These are phyloP conservation scores for Rhododendron henanense DNA, from an alignment of 148 eudicot genomes.

Conservation along the genomic window DNA sequence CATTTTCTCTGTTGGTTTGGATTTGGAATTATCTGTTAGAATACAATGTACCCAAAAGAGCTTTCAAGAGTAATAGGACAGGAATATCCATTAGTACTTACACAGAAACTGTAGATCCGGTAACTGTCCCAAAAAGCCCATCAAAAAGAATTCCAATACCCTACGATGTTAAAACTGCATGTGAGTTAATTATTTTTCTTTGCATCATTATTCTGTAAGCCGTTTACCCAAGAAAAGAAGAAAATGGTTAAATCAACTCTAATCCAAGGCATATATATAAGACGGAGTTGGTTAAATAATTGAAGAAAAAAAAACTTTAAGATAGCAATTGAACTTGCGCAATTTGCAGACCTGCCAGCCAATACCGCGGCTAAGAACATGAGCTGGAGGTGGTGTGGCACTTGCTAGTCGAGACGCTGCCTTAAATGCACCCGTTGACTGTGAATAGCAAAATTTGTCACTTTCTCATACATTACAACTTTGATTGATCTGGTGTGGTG, in stretches of 20 bases:
- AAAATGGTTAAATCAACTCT: neutral
- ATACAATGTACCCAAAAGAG: neutral
- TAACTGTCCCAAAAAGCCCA: conserved; percentile 88
- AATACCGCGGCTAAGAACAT: conserved; percentile 95
- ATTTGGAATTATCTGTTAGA: conserved; percentile 12
- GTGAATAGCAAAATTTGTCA: neutral
- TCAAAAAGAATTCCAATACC: conserved; percentile 86
- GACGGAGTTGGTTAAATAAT: neutral
- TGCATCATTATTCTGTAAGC: neutral
- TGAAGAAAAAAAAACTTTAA: neutral
- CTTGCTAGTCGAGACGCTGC: conserved; percentile 97
- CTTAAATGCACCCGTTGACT: conserved; percentile 97
- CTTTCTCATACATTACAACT: neutral
- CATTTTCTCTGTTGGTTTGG: conserved; percentile 69
- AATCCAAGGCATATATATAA: neutral
- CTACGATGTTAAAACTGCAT: conserved; percentile 21
- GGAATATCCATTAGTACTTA: conserved; percentile 26
- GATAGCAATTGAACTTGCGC: neutral
- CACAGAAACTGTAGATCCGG: conserved; percentile 96
- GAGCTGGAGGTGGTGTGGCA: conserved; percentile 99
- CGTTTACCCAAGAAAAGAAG: neutral
- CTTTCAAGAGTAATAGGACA: neutral
- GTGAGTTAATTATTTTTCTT: neutral
- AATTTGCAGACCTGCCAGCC: conserved; percentile 86
- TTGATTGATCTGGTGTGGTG: neutral